Evolutionary conservation across 176 grass and related monocot species (phyloP).

Genomic region (Secale cereale): DNA sequence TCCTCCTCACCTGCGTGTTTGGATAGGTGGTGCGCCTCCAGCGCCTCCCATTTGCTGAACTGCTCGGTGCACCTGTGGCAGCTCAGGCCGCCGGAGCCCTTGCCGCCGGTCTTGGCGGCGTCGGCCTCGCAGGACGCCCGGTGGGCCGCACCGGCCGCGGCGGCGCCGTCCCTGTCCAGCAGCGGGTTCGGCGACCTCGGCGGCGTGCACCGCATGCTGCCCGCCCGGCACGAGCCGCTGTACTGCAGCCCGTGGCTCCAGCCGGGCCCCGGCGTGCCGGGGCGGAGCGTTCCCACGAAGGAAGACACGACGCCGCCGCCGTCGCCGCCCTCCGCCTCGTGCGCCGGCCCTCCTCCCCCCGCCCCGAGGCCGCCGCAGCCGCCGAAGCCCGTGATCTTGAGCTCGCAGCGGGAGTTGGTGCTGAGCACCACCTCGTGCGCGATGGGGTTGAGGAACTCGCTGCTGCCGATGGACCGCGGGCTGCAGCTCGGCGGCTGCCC

Average conservation of each 20-base stretch:
- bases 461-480: constrained; percentile 94
- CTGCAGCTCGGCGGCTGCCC: constrained; percentile 75
- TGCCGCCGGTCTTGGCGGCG: neutral
- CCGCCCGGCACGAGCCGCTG: constrained; percentile 50
- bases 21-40: constrained; percentile 85
- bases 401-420: constrained; percentile 91
- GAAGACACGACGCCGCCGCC: constrained; percentile 33
- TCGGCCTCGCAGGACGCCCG: constrained; percentile 55
- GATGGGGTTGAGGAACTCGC: constrained; percentile 98
- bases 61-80: constrained; percentile 77
- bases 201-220: constrained; percentile 53
- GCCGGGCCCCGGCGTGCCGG: constrained; percentile 77
- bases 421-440: constrained; percentile 91
- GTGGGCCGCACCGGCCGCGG: neutral
- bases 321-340: neutral
- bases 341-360: neutral
- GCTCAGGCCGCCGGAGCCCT: constrained; percentile 32
- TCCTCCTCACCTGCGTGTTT: constrained; percentile 74
- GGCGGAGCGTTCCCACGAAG: constrained; percentile 78
- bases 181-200: constrained; percentile 67
- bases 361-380: constrained; percentile 39
- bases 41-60: constrained; percentile 74
- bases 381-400: constrained; percentile 82
- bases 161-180: constrained; percentile 37
- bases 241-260: constrained; percentile 58